Percentiles rank a stretch among this genome's conserved stretches.
phyloP scores from a whole-genome alignment of 345 rosid genomes.

The Eucalyptus erythrocorys region DNA sequence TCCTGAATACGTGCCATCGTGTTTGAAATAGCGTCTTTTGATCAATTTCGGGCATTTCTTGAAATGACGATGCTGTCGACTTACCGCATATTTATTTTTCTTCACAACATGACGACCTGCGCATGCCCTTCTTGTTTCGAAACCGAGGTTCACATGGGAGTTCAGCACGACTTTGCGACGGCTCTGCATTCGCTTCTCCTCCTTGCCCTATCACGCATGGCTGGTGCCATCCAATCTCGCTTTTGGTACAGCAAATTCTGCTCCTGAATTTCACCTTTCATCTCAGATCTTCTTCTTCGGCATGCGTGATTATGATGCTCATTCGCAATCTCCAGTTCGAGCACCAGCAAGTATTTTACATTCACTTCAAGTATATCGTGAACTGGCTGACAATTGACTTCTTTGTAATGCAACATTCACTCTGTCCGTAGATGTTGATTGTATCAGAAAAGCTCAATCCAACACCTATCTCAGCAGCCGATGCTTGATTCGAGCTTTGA shows the following conservation, averaged over 20 bases:
- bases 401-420: not conserved
- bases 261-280: not conserved
- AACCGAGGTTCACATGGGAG: not conserved
- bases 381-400: not conserved
- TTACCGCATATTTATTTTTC: not conserved
- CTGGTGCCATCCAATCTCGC: not conserved
- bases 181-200: not conserved
- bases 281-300: not conserved
- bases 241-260: not conserved
- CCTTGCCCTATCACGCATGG: not conserved
- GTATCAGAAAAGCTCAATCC: not conserved
- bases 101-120: not conserved
- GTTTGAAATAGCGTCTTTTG: not conserved
- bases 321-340: not conserved
- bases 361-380: not conserved
- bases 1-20: not conserved
- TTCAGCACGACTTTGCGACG: not conserved
- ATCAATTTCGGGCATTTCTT: not conserved
- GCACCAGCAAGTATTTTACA: not conserved
- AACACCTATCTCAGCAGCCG: not conserved
- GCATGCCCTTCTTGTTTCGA: not conserved
- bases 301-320: not conserved
- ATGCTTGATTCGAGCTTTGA: not conserved
- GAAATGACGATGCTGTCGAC: rapidly evolving
- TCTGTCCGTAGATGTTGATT: not conserved